These are phyloP conservation scores for Eucalyptus cloeziana DNA, from an alignment of 345 rosid genomes.

Conservation along the genomic window DNA sequence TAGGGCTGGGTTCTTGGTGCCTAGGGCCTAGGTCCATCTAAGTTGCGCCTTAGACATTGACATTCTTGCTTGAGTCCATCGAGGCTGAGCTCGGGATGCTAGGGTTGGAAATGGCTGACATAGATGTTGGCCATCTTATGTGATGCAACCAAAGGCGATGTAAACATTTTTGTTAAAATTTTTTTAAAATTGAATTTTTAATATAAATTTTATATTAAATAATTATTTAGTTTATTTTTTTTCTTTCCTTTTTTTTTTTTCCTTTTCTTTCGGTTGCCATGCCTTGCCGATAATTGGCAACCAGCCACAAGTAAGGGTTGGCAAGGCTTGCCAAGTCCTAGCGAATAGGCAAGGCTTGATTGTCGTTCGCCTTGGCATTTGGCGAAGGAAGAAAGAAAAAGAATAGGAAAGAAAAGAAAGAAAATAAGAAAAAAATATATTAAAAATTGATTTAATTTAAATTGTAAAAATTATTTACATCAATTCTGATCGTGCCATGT, in stretches of 20 bases:
- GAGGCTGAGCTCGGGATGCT: fast-evolving
- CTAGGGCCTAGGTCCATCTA: too few relatives aligned
- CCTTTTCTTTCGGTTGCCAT: not conserved
- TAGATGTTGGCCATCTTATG: too few relatives aligned
- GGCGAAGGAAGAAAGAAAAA: not conserved
- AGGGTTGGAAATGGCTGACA: too few relatives aligned
- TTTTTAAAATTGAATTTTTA: too few relatives aligned
- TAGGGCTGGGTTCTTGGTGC: fast-evolving
- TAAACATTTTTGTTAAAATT: too few relatives aligned
- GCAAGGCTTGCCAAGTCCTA: not conserved
- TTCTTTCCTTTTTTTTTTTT: fast-evolving
- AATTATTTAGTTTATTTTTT: too few relatives aligned
- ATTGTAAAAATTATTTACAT: fast-evolving
- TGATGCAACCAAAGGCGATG: fast-evolving
- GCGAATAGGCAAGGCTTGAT: not conserved
- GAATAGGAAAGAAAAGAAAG: not conserved
- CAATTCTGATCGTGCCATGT: fast-evolving
- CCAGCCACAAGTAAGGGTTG: not conserved
- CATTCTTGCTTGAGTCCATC: too few relatives aligned
- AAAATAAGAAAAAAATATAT: too few relatives aligned
- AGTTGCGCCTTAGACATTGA: too few relatives aligned
- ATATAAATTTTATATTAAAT: too few relatives aligned
- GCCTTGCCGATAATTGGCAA: not conserved
- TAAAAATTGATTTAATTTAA: too few relatives aligned
- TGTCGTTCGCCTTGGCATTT: fast-evolving